Base-by-base conservation (phyloP, 2,329 filamentous ascomycete genomes). In the Diplodia sapinea region DNA sequence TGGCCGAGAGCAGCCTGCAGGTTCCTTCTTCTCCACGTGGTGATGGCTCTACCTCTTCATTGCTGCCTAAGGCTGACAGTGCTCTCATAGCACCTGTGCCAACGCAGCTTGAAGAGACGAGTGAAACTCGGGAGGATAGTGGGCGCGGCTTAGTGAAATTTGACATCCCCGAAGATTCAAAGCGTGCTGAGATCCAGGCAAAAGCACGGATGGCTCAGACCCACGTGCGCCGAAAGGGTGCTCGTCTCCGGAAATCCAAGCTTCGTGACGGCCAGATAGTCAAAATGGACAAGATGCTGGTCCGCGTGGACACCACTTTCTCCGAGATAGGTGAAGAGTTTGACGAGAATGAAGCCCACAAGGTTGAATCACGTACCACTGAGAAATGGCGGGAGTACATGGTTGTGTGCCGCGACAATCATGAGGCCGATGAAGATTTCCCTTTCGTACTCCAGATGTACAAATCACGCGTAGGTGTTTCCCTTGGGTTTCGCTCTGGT, bases 271-370 rank as follows among this genome's bases (percentile, higher is more conserved):
- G 88, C 5, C 84, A 89, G 69, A 86, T 90, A 63, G 80, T 90
- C 68, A 89, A 89, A 75, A 88, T 88, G 77, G 88, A 90, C 73
- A 87, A 85, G 68, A 91, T 91, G 88, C 83, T 91, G 26, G 85
- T 90, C 23, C 83, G 87, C 26, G 82, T 89, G 29, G 88, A 89
- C 71, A 81, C 81, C 50, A 83, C 81, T 7, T 72, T 81, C 50
- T 82, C 84, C 70, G 79, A 84, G 3, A 77, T 89, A 9, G 84
- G 86, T 0, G 82, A 85, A 7, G 86, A 89, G 68, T 90, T 87
- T 70, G 85, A 87, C 65, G 88, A 91, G 74, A 89, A 89, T 70
- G 83, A 84, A 55, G 88, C 85, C 69, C 79, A 87, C 68, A 83
- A 84, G 69, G 83, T 87, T 56, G 85, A 88, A 69, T 86, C 86